Base-by-base conservation (phyloP, 2,329 filamentous ascomycete genomes). In the Pezicula neosporulosa region DNA sequence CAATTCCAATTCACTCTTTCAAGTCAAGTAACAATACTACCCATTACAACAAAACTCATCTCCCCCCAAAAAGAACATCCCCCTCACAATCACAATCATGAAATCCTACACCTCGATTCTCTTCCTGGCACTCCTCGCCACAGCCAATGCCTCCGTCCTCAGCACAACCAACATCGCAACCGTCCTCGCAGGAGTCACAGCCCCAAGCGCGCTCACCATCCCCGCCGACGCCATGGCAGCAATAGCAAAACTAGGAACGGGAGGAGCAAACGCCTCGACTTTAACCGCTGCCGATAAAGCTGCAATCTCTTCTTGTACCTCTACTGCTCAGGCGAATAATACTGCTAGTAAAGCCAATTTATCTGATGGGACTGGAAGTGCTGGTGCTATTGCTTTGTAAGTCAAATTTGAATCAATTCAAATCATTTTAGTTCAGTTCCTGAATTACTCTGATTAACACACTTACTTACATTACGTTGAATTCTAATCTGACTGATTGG, bases 331-430 rank as follows among this genome's bases (percentile, higher is more conserved):
- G 44, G 53, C 56, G n/a, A 50, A 56, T 4, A 61, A 60, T n/a
- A 56, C 55, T 30, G 57, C 51, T 9, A 57, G 54, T 9, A 60
- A 60, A 27, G 48, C 54, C 4, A 44, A 47, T 7, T 41, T 59
- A 16, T 47, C 48, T 15, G 57, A 41, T 27, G 54, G 54, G 24
- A 56, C 49, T 46, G 54, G 54, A 5, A 48, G 47, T 36, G 54
- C 54, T 8, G 57, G 57, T n/a, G 52, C 51, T 43, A 60, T 60
- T 51, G 56, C 54, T 18, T 61, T 60, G 54, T 55, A 37, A 51
- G 54, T 51, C n/a, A n/a, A 5, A 33, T 42, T 42, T 19, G 6
- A 39, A 3, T 39, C 28, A 13, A 36, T 33, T 24, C 5, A 9
- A 28, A 28, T 28, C 27, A 28, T 12, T 16, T n/a, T n/a, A n/a